Percentiles rank a stretch among this genome's conserved stretches.
Conservation (phyloP, 2,329 filamentous ascomycete genomes). For the Stagonosporopsis vannaccii region DNA sequence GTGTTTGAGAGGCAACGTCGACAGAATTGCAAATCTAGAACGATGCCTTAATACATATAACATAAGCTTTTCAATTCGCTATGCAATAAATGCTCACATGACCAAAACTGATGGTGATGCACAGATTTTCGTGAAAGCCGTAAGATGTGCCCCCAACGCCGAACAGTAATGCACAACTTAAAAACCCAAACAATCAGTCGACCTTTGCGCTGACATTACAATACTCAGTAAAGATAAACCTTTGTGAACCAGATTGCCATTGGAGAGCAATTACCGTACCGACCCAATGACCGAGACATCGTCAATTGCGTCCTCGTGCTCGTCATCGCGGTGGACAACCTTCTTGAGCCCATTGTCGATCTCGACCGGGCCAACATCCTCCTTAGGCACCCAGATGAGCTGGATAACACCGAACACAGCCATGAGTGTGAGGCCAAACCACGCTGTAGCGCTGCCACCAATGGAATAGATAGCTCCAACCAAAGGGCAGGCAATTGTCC, state of each 20-base stretch:
- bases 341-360: slow-evolving; percentile 45
- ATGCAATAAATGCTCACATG: slow-evolving; percentile 30
- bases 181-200: neutral
- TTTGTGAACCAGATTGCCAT: slow-evolving; percentile 2
- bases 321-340: slow-evolving; percentile 28
- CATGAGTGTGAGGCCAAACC: slow-evolving; percentile 65
- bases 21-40: neutral
- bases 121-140: slow-evolving; percentile 6
- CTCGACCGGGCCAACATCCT: slow-evolving; percentile 48
- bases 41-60: slow-evolving; percentile 1
- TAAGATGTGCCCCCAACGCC: slow-evolving; percentile 26
- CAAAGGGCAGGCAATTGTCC: slow-evolving; percentile 72
- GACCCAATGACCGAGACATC: slow-evolving; percentile 39
- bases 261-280: slow-evolving; percentile 26
- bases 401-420: slow-evolving; percentile 64
- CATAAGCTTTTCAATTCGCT: slow-evolving; percentile 14
- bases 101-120: slow-evolving; percentile 5
- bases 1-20: neutral
- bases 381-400: slow-evolving; percentile 62
- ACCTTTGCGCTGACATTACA: slow-evolving; percentile 3
- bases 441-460: slow-evolving; percentile 66
- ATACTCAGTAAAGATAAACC: neutral
- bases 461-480: slow-evolving; percentile 71
- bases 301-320: slow-evolving; percentile 37
- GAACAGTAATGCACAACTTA: slow-evolving; percentile 27